Conservation (phyloP, 768 basidiomycete genomes). For the Termitomyces sp. region DNA sequence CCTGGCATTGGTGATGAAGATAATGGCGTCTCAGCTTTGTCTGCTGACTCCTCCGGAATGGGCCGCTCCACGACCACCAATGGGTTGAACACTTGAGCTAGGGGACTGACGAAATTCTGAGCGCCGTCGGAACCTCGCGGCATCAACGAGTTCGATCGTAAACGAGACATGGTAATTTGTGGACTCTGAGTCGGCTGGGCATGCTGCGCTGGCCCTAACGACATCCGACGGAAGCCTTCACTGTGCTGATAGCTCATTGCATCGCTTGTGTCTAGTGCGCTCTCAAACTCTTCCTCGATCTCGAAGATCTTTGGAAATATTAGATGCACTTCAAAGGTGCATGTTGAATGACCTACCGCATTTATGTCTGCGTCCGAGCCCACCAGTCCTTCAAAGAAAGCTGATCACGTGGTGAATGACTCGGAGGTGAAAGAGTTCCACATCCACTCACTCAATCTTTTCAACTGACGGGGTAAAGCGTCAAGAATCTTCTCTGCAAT, state of each 20-base stretch:
- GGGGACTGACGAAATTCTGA: constrained; percentile 49
- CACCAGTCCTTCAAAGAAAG: constrained; percentile 74
- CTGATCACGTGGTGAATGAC: constrained; percentile 28
- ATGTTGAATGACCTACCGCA: constrained; percentile 41
- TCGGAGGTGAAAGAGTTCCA: not conserved
- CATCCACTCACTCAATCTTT: constrained; percentile 57
- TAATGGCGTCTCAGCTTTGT: constrained; percentile 7
- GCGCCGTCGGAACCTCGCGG: constrained; percentile 29
- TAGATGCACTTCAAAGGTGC: not conserved
- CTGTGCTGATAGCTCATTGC: constrained; percentile 13
- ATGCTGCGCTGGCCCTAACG: constrained; percentile 4
- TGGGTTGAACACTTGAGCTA: constrained; percentile 73
- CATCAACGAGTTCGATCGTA: constrained; percentile 40
- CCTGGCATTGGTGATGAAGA: constrained; percentile 5
- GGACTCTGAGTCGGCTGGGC: not conserved
- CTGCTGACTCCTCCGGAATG: constrained; percentile 24
- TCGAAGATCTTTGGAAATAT: constrained; percentile 60
- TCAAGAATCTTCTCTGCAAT: constrained; percentile 69
- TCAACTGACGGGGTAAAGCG: constrained; percentile 69
- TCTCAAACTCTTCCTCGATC: constrained; percentile 62
- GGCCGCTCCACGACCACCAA: constrained; percentile 48
- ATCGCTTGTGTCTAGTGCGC: constrained; percentile 51
- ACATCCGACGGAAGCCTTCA: constrained; percentile 15
- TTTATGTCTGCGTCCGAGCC: constrained; percentile 72
- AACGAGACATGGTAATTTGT: constrained; percentile 23